Percentiles rank a stretch among this genome's conserved stretches.
These are phyloP conservation scores for Aspergillus hortae DNA, from an alignment of 2,329 filamentous ascomycete genomes.

Conservation along the genomic window DNA sequence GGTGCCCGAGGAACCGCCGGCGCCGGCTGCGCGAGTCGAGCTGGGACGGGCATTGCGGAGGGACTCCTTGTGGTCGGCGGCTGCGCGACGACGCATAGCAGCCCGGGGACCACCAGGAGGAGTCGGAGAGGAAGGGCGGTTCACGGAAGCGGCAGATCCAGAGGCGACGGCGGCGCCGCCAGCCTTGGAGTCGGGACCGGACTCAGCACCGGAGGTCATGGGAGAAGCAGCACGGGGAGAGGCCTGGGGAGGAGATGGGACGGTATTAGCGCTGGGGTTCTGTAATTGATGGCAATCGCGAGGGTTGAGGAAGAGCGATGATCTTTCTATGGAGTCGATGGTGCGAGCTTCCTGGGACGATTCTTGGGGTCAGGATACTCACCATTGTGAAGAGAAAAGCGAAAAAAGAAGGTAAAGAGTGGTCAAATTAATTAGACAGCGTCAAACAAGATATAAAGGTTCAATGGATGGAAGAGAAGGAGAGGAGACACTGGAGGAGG, in stretches of 20 bases:
- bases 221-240: constrained; percentile 42
- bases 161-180: constrained; percentile 45
- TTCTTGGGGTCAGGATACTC: constrained; percentile 11
- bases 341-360: constrained; percentile 1
- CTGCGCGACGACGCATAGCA: constrained; percentile 89
- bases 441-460: constrained; percentile 10
- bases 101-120: constrained; percentile 92
- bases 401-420: constrained; percentile 15
- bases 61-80: constrained; percentile 96
- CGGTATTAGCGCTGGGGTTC: constrained; percentile 4
- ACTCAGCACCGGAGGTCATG: constrained; percentile 44
- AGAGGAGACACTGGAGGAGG: constrained; percentile 6
- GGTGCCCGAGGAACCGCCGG: constrained; percentile 92
- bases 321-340: not conserved
- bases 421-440: constrained; percentile 18
- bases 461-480: constrained; percentile 9
- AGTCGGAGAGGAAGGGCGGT: constrained; percentile 79
- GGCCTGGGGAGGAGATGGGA: constrained; percentile 22
- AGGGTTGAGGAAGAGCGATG: not conserved
- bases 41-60: constrained; percentile 88
- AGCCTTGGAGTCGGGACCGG: constrained; percentile 42
- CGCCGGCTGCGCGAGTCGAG: constrained; percentile 89
- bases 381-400: constrained; percentile 21
- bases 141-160: constrained; percentile 62
- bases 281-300: constrained; percentile 2